Conservation (phyloP, 169 alveolate species). For the Plasmodium ovale region DNA sequence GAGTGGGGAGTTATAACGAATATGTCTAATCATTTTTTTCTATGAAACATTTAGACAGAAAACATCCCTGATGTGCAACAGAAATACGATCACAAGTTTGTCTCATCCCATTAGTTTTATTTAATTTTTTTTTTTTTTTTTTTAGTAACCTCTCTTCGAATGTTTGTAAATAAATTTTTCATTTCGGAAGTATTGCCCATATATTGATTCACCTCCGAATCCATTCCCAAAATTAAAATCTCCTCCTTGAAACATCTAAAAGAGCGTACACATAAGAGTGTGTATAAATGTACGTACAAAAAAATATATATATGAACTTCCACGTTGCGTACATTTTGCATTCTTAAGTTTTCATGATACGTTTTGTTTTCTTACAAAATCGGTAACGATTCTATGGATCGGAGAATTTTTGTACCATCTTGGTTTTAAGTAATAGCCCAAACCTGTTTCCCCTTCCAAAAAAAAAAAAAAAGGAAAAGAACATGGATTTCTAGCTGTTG, state of each 20-base stretch:
- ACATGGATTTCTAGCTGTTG: background rate
- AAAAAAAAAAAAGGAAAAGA: constrained; percentile 33
- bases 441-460: constrained; percentile 86
- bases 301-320: background rate
- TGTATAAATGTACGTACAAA: background rate
- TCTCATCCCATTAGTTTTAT: background rate
- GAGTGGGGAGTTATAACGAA: background rate
- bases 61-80: constrained; percentile 11
- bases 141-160: constrained; percentile 83
- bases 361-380: constrained; percentile 79
- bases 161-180: constrained; percentile 86
- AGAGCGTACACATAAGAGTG: background rate
- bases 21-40: too few relatives aligned
- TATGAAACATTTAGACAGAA: too few relatives aligned
- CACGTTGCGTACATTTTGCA: too few relatives aligned
- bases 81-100: background rate
- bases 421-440: constrained; percentile 88
- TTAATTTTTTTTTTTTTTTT: constrained; percentile 2
- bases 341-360: background rate
- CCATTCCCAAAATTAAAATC: constrained; percentile 90
- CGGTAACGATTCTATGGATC: constrained; percentile 86
- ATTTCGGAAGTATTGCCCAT: constrained; percentile 89
- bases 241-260: constrained; percentile 92
- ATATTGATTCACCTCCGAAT: constrained; percentile 90
- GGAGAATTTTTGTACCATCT: constrained; percentile 89